These are phyloP conservation scores for Pythium dissimile DNA, from an alignment of 352 stramenopile genomes.

Conservation along the genomic window DNA sequence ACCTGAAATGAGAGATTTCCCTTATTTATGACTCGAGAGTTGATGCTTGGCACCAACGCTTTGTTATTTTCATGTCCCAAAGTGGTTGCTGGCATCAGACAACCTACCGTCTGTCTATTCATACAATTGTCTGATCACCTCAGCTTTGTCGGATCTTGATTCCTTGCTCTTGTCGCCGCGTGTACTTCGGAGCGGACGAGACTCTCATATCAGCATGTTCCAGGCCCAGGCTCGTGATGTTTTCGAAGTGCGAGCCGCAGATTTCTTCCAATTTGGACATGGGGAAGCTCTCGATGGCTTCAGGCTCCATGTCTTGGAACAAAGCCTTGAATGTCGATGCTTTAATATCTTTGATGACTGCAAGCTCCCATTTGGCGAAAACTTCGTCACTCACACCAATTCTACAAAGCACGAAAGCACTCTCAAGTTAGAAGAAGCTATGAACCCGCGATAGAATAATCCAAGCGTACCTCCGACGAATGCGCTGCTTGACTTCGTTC, in stretches of 20 bases:
- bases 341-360: constrained; percentile 75
- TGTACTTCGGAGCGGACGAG: constrained; percentile 19
- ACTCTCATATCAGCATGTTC: constrained; percentile 68
- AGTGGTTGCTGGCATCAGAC: too few species aligned
- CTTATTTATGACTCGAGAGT: not conserved
- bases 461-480: constrained; percentile 31
- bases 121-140: not conserved
- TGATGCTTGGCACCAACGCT: not conserved
- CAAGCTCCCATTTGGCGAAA: constrained; percentile 70
- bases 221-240: constrained; percentile 54
- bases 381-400: constrained; percentile 63
- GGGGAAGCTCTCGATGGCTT: constrained; percentile 41
- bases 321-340: constrained; percentile 49
- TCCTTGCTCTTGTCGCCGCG: constrained; percentile 69
- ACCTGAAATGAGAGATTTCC: constrained; percentile 9
- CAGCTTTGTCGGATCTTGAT: constrained; percentile 83
- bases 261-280: constrained; percentile 65
- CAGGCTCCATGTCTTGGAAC: constrained; percentile 62
- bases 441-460: not conserved
- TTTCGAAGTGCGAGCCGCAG: constrained; percentile 50
- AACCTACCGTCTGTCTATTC: not conserved
- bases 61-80: too few species aligned
- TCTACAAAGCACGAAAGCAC: constrained; percentile 30
- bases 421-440: constrained; percentile 7
- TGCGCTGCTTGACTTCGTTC: constrained; percentile 60